These are phyloP conservation scores for Candida methanosorbosa DNA, from an alignment of 805 yeast species.

Conservation along the genomic window DNA sequence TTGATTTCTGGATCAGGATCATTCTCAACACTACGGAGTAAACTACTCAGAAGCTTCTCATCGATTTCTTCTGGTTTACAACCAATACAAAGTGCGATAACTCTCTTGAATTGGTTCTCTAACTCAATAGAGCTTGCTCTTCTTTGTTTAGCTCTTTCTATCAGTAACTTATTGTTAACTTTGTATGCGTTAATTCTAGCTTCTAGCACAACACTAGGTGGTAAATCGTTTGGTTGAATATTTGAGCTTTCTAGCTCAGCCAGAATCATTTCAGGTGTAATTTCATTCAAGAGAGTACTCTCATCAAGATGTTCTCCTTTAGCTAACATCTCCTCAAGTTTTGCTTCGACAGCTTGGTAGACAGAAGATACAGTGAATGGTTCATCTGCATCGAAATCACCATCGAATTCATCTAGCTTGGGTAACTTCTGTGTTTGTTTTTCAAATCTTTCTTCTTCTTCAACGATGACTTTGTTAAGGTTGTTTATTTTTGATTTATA, in stretches of 20 bases:
- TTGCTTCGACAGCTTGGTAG: slow-evolving; percentile 41
- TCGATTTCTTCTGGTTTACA: slow-evolving; percentile 69
- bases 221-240: slow-evolving; percentile 25
- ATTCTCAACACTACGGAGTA: slow-evolving; percentile 85
- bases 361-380: slow-evolving; percentile 71
- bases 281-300: neutral
- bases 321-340: slow-evolving; percentile 20
- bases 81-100: slow-evolving; percentile 84
- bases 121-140: slow-evolving; percentile 44
- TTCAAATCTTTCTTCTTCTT: slow-evolving; percentile 51
- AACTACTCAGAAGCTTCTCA: slow-evolving; percentile 58
- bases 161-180: slow-evolving; percentile 53
- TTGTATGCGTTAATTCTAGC: slow-evolving; percentile 80
- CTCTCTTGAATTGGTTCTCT: slow-evolving; percentile 76
- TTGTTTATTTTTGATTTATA: slow-evolving; percentile 48
- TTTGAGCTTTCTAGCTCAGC: slow-evolving; percentile 4
- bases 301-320: slow-evolving; percentile 1
- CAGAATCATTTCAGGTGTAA: slow-evolving; percentile 1
- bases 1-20: slow-evolving; percentile 47
- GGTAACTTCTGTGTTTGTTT: slow-evolving; percentile 25
- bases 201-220: slow-evolving; percentile 43
- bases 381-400: slow-evolving; percentile 75
- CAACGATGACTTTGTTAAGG: slow-evolving; percentile 52
- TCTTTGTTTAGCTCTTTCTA: slow-evolving; percentile 42
- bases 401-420: slow-evolving; percentile 16